Conservation (phyloP, 257 asterid genomes). For the Jaltomata sinuosa region DNA sequence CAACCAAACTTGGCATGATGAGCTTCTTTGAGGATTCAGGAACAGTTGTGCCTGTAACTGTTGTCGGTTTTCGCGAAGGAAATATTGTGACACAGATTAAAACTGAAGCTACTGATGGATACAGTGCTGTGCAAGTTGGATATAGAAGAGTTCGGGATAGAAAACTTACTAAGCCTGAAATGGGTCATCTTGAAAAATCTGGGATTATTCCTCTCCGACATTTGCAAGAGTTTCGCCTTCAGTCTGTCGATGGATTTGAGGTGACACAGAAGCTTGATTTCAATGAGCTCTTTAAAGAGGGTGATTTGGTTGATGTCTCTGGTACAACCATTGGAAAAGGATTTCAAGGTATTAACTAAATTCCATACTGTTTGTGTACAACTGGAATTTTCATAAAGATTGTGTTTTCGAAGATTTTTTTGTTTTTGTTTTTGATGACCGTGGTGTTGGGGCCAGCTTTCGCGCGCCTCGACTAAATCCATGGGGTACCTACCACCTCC, state of each 20-base stretch:
- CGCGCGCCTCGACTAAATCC: too few species aligned
- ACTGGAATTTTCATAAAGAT: not conserved
- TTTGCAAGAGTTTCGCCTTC: conserved; percentile 79
- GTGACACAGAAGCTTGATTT: conserved; percentile 50
- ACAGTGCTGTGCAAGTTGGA: conserved; percentile 83
- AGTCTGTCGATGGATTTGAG: conserved; percentile 64
- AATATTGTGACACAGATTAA: conserved; percentile 88
- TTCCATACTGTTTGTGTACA: not conserved
- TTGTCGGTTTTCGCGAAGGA: conserved; percentile 90
- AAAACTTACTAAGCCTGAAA: conserved; percentile 83
- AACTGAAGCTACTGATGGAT: conserved; percentile 77
- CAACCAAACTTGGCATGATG: conserved; percentile 93
- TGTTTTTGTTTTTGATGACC: too few species aligned
- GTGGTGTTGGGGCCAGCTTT: too few species aligned
- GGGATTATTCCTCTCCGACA: conserved; percentile 86
- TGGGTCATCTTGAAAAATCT: conserved; percentile 83
- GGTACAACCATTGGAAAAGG: conserved; percentile 93
- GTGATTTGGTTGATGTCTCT: conserved; percentile 85
- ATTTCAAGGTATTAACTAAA: conserved; percentile 60
- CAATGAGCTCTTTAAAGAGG: conserved; percentile 67
- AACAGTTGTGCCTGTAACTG: conserved; percentile 76
- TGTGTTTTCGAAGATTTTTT: too few species aligned
- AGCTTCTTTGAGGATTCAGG: conserved; percentile 65
- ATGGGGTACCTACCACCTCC: too few species aligned
- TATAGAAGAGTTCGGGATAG: conserved; percentile 74